Evolutionary conservation across 371 early-diverging fungal genomes (phyloP), one percentile per base, ranked within the genome.

Genomic region (Syncephalastrum racemosum): DNA sequence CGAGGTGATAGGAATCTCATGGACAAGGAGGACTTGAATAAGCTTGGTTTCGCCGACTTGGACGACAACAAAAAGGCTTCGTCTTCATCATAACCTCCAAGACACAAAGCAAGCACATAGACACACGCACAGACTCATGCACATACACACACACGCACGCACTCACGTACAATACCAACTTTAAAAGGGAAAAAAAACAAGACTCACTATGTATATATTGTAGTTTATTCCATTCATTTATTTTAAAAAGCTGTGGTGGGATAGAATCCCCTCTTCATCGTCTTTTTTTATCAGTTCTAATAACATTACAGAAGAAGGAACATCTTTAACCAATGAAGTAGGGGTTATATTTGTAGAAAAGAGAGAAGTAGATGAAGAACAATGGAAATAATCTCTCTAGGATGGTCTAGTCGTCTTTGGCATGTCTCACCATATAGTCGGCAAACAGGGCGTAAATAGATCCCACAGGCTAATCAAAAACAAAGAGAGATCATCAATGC

Each of bases 1-100:
- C 25, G n/a, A 19, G 15, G 22, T 5, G 31, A 27, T 58, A 86
- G 87, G 46, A 85, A 84, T 1, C 67, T 91, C 36, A 91, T 91
- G 91, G 83, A 71, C 10, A 70, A 66, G 54, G 89, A 91, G 46
- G 80, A 80, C 50, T 83, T 88, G 73, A 71, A 72, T 31, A 89
- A 88, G 58, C 63, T 91, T 4, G 91, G 91, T 10, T 91, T 85
- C 71, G 81, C 75, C 27, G 81, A 83, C 41, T 22, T 62, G 22
- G 25, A 59, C n/a, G 49, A 66, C 8, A 54, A 51, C 16, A 50
- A 39, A 50, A 18, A 13, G 14, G 2, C 16, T 10, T 8, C 25
- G 12, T 10, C 50, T 24, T 43, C 23, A 13, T 19, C 19, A 23
- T 20, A 46, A 20, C 7, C 5, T 12, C 7, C 5, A 18, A 20